Evolutionary conservation across 208 protist species (phyloP).

Genomic region (Wallacemonas collosoma): DNA sequence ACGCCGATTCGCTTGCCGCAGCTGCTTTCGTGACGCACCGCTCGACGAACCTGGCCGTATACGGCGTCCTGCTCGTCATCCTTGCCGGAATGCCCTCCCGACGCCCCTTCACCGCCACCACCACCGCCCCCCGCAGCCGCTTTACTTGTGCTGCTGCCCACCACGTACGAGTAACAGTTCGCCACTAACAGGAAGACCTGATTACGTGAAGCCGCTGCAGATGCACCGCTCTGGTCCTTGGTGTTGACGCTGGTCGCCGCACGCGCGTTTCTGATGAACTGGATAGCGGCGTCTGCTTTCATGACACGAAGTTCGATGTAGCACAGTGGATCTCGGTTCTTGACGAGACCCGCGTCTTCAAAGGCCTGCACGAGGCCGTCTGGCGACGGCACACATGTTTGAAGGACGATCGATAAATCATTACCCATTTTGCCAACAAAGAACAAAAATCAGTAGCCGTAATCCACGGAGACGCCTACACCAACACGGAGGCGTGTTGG

Average conservation of each 20-base stretch:
- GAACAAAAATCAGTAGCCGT: neutral
- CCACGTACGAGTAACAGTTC: conserved; percentile 22
- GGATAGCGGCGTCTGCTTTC: conserved; percentile 16
- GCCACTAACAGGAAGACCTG: conserved; percentile 17
- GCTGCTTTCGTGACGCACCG: neutral
- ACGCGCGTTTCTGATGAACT: conserved; percentile 1
- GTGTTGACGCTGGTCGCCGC: neutral
- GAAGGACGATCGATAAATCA: conserved; percentile 50
- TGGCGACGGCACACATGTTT: conserved; percentile 34
- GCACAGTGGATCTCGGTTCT: neutral
- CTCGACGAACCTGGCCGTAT: conserved; percentile 7
- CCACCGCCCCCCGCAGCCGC: neutral
- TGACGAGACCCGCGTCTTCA: neutral
- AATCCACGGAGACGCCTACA: neutral
- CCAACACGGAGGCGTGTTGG: too few relatives aligned
- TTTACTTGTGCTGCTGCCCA: conserved; percentile 6
- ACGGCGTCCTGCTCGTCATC: conserved; percentile 6
- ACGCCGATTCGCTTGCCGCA: conserved; percentile 28
- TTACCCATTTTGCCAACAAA: conserved; percentile 32
- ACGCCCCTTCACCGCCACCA: neutral
- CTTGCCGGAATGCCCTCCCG: neutral
- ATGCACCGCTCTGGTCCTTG: neutral
- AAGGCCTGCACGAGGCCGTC: conserved; percentile 17
- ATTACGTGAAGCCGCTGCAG: neutral
- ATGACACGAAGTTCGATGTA: conserved; percentile 43